Evolutionary conservation across 108 stramenopile genomes (phyloP), one percentile per base, ranked within the genome.

Genomic region (Skeletonema tropicum): DNA sequence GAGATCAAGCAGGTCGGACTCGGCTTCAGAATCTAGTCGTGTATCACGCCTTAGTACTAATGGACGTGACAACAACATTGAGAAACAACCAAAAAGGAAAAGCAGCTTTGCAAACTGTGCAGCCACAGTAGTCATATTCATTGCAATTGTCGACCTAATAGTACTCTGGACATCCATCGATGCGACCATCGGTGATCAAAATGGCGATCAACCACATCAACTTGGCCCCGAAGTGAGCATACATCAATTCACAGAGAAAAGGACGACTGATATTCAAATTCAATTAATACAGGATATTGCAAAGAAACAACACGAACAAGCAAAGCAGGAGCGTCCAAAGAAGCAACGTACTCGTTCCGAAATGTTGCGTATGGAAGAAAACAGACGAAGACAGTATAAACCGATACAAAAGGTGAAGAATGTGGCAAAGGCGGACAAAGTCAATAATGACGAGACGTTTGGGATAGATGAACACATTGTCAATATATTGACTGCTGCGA

Each of bases 401-500:
- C 52, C 52, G n/a, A 55, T 21, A 55, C 23, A 55, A 1, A 55
- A 55, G 21, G 52, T 55, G 19, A 55, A 55, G 52, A 55, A 55
- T 55, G 23, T 55, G 19, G 52, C 52, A 21, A 55, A 23, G 23
- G 23, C 23, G 23, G 2, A 23, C 9, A 55, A 55, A 25, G 52
- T 55, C 6, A 55, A 55, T 7, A 55, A 55, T 55, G 23, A 23
- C 1, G 79, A 74, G 32, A 74, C 67, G 6, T 80, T 62, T 55
- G 79, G 79, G 13, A 68, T 73, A 1, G 63, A 80, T 42, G 42
- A 76, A 60, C 82, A 83, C 30, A 86, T 92, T 39, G 36, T 79
- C 6, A 72, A 83, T 17, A 86, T 93, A 4, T 64, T 89, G 26
- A 42, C 80, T 45, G 66, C 82, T 32, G 88, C 89, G 12, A 70